Conservation (phyloP, 1,284 basidiomycete species). For the Ganoderma sinense region DNA sequence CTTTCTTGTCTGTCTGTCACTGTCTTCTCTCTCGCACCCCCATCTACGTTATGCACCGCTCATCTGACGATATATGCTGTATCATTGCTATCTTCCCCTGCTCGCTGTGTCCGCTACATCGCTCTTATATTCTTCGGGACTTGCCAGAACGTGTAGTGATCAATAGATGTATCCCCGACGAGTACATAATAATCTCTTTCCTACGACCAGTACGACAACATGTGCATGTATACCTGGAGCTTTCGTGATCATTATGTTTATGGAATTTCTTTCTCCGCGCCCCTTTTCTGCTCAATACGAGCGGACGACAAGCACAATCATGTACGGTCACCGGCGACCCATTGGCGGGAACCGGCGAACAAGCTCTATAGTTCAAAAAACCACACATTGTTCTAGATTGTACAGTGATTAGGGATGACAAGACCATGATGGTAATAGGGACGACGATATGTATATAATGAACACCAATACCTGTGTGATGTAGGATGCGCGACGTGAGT, state of each 20-base stretch:
- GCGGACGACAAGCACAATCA: neutral
- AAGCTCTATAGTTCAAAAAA: neutral
- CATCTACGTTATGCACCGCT: constrained; percentile 14
- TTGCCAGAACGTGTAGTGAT: constrained; percentile 23
- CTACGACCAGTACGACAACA: constrained; percentile 17
- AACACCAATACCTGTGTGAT: constrained; percentile 1
- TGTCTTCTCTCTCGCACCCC: constrained; percentile 3
- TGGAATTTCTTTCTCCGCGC: neutral
- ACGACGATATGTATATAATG: constrained; percentile 8
- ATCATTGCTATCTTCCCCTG: constrained; percentile 28
- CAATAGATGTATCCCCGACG: constrained; percentile 22
- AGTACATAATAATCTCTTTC: constrained; percentile 11
- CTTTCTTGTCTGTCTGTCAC: neutral
- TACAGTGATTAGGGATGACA: constrained; percentile 5
- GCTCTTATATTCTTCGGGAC: constrained; percentile 27
- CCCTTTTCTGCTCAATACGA: too few relatives aligned
- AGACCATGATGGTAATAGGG: constrained; percentile 4
- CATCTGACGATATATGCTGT: constrained; percentile 26
- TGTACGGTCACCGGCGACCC: neutral
- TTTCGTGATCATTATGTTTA: constrained; percentile 3
- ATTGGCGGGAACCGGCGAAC: neutral
- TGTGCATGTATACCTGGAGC: constrained; percentile 18
- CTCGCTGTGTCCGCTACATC: constrained; percentile 30
- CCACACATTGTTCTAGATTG: constrained; percentile 11
- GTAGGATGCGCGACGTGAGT: constrained; percentile 2